Conservation (phyloP, 352 stramenopile genomes). For the Pythium dissimile region DNA sequence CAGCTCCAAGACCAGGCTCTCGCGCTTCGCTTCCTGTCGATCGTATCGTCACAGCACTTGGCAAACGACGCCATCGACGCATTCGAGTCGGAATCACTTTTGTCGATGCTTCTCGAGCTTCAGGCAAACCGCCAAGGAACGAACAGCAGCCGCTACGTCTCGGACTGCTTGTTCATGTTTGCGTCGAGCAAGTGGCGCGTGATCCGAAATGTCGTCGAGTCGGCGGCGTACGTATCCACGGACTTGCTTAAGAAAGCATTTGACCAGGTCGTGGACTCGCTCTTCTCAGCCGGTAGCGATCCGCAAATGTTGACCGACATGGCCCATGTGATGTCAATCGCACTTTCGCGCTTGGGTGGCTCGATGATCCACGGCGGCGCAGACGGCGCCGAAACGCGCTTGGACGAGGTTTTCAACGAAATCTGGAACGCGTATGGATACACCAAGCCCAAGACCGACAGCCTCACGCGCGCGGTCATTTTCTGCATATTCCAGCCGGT, state of each 20-base stretch:
- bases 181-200: constrained; percentile 56
- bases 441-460: constrained; percentile 65
- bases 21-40: constrained; percentile 17
- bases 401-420: constrained; percentile 45
- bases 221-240: constrained; percentile 45
- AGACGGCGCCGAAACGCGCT: constrained; percentile 13
- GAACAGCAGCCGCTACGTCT: constrained; percentile 20
- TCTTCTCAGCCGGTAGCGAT: constrained; percentile 56
- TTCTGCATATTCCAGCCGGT: constrained; percentile 68
- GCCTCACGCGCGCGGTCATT: constrained; percentile 60
- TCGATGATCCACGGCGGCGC: constrained; percentile 18
- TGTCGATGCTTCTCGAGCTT: constrained; percentile 11
- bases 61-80: constrained; percentile 15
- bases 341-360: constrained; percentile 43
- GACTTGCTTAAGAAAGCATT: constrained; percentile 35
- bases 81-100: constrained; percentile 11
- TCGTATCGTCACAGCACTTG: constrained; percentile 16
- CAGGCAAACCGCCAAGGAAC: constrained; percentile 15
- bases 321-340: constrained; percentile 58
- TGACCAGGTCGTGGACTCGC: constrained; percentile 40
- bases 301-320: constrained; percentile 56
- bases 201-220: constrained; percentile 44
- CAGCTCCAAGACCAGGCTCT: constrained; percentile 14
- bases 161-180: constrained; percentile 29
- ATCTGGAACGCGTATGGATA: constrained; percentile 73